Evolutionary conservation across 441 rosid genomes (phyloP), one percentile per base, ranked within the genome.

Genomic region (Geranium incanum): DNA sequence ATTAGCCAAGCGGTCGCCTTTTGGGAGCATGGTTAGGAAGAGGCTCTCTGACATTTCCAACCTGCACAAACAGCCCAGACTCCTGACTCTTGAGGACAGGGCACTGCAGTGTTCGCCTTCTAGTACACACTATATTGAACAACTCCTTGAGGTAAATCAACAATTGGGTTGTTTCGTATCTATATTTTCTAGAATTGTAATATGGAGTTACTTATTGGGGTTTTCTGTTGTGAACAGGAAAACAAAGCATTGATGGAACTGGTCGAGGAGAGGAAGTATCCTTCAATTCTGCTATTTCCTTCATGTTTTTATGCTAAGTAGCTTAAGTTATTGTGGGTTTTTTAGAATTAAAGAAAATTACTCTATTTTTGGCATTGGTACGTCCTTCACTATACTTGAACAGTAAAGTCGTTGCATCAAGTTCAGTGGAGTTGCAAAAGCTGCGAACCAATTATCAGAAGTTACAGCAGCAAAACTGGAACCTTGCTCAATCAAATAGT

Each of bases 241-340:
- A 93, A 87, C 43, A 64, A 70, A 77, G 68, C 84, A 36, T 71
- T 93, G 83, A 69, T 84, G 84, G 85, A 85, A 73, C 84, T 91
- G 67, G 70, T 89, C 33, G 91, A 85, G 50, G 88, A 88, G 74
- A 86, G 88, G 76, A 84, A 91, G 93, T 91, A 89, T 91, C 92
- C 86, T 82, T 78, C 43, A 37, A 43, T 69, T 72, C 21, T 16
- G 0, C 50, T 21, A 8, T 13, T 50, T 39, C 13, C 16, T 43
- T 52, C 57, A 13, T 50, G 38, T 39, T 39, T 39, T 39, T 52
- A 15, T 52, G 59, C 16, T 52, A 12, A 15, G 59, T 52, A 52
- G 19, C 18, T 52, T 15, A 52, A 1, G n/a, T 13, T 52, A n/a
- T n/a, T 12, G 55, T 15, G 59, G 59, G 55, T 45, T 45, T n/a